phyloP scores from a whole-genome alignment of 345 rosid species.

The Hibiscus syriacus region DNA sequence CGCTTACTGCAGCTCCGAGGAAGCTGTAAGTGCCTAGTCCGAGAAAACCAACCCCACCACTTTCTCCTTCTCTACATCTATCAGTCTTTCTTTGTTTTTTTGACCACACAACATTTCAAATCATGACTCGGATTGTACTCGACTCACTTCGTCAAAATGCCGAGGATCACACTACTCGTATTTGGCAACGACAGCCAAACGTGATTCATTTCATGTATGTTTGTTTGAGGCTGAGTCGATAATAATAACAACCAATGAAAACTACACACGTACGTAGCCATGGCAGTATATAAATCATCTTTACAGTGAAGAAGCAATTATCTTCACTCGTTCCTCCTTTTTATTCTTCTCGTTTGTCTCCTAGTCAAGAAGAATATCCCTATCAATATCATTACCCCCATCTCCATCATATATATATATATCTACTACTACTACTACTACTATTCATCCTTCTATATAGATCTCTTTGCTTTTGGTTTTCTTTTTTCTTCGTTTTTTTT shows the following conservation, averaged over 20 bases:
- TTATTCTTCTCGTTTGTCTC: background rate
- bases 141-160: background rate
- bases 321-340: background rate
- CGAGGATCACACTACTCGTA: no score
- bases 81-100: no score
- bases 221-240: background rate
- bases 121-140: background rate
- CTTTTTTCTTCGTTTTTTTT: background rate
- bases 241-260: background rate
- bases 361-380: background rate
- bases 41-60: background rate
- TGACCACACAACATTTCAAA: background rate
- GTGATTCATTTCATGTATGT: no score
- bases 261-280: background rate
- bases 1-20: no score
- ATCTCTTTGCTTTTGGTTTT: background rate
- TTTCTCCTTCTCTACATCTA: background rate
- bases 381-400: background rate
- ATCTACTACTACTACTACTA: no score
- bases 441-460: background rate
- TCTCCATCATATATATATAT: no score
- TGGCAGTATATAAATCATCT: background rate
- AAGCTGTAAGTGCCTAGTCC: no score
- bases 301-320: background rate
- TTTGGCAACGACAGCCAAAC: background rate